Conservation (phyloP, 495 filamentous ascomycete genomes). For the Aspergillus haitiensis region DNA sequence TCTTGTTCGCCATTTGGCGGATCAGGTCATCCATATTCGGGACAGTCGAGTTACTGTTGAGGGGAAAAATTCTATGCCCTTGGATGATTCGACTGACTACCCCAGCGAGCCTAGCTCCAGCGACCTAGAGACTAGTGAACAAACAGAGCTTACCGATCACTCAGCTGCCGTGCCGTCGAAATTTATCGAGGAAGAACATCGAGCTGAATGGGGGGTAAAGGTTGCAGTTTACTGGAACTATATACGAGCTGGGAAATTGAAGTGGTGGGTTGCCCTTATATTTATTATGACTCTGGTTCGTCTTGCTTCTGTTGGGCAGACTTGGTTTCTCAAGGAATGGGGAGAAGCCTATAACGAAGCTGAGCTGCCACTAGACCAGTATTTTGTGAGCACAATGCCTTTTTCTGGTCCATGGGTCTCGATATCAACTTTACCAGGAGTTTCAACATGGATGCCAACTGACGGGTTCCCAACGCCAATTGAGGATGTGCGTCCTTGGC, state of each 20-base stretch:
- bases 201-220: slow-evolving; percentile 73
- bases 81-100: slow-evolving; percentile 16
- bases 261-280: slow-evolving; percentile 67
- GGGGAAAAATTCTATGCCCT: slow-evolving; percentile 34
- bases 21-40: slow-evolving; percentile 65
- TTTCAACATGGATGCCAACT: slow-evolving; percentile 27
- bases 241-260: slow-evolving; percentile 70
- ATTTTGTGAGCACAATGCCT: slow-evolving; percentile 3
- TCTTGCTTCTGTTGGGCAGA: slow-evolving; percentile 57
- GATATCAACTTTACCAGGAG: slow-evolving; percentile 10
- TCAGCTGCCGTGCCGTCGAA: slow-evolving; percentile 61
- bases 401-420: slow-evolving; percentile 3
- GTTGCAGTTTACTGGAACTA: slow-evolving; percentile 78
- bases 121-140: slow-evolving; percentile 37
- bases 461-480: slow-evolving; percentile 62
- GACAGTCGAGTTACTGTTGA: slow-evolving; percentile 55
- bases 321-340: slow-evolving; percentile 85
- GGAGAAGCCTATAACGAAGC: slow-evolving; percentile 66
- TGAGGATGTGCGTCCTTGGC: slow-evolving; percentile 71
- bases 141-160: slow-evolving; percentile 43
- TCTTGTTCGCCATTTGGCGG: slow-evolving; percentile 62
- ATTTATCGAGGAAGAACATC: slow-evolving; percentile 79
- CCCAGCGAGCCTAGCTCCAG: slow-evolving; percentile 23
- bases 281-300: slow-evolving; percentile 60
- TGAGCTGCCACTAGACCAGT: slow-evolving; percentile 17